A percentile compares a stretch with the other conserved stretches of the same genome.
Evolutionary conservation across 768 basidiomycete genomes (phyloP).

Genomic region (Mycena pura): DNA sequence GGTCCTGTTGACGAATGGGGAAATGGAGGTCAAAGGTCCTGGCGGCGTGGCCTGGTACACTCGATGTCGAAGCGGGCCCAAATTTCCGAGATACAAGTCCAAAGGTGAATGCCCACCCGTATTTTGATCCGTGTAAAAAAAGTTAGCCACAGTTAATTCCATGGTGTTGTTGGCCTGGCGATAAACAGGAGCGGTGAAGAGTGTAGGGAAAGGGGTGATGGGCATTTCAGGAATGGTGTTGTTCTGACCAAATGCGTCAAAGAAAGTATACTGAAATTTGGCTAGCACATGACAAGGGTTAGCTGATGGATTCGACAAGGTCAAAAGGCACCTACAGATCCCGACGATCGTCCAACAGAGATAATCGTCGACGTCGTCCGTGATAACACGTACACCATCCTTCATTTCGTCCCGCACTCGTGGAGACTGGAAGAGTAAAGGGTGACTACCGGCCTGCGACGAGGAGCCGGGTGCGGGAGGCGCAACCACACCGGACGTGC

Average conservation of each 20-base stretch:
- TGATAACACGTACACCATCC: constrained; percentile 75
- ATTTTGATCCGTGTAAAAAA: constrained; percentile 81
- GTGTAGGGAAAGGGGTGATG: constrained; percentile 89
- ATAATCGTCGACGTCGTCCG: constrained; percentile 94
- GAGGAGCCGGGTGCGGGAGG: constrained; percentile 80
- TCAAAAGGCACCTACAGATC: constrained; percentile 68
- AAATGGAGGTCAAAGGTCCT: constrained; percentile 68
- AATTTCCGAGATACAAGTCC: constrained; percentile 87
- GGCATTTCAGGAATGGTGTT: constrained; percentile 77
- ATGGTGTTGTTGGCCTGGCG: constrained; percentile 74
- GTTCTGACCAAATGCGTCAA: constrained; percentile 86
- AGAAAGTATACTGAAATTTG: constrained; percentile 94
- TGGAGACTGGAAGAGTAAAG: constrained; percentile 79
- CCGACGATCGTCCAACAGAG: constrained; percentile 96
- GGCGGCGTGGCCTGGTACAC: constrained; percentile 77
- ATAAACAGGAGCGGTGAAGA: constrained; percentile 82
- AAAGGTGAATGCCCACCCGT: constrained; percentile 71
- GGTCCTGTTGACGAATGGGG: constrained; percentile 60
- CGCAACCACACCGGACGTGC: constrained; percentile 70
- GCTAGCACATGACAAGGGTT: constrained; percentile 51
- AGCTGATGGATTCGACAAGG: constrained; percentile 14
- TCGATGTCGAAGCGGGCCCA: constrained; percentile 83
- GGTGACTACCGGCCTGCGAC: constrained; percentile 80
- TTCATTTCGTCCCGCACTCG: constrained; percentile 84
- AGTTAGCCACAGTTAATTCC: constrained; percentile 87